Conservation (phyloP, 805 yeast species). For the Lipomyces oligophaga region DNA sequence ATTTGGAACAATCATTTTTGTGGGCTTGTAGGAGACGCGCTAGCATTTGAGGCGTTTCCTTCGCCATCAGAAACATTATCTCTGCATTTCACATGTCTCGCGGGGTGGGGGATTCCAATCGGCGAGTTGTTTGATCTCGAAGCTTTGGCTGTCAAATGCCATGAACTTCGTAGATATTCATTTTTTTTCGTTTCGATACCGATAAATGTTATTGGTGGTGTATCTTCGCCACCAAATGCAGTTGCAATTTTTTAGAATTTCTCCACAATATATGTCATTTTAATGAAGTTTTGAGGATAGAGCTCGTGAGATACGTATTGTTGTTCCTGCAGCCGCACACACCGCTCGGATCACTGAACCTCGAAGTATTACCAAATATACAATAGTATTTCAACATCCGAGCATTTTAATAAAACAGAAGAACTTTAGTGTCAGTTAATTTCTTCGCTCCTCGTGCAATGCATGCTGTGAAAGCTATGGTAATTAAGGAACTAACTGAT, state of each 20-base stretch:
- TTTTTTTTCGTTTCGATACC: slow-evolving; percentile 36
- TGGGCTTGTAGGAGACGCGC: slow-evolving; percentile 34
- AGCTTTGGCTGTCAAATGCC: slow-evolving; percentile 31
- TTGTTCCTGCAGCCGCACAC: too few relatives aligned
- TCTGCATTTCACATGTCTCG: slow-evolving; percentile 32
- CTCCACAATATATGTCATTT: too few relatives aligned
- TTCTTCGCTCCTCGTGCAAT: too few relatives aligned
- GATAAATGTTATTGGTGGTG: slow-evolving; percentile 35
- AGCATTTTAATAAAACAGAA: too few relatives aligned
- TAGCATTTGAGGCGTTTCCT: slow-evolving; percentile 31
- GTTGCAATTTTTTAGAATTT: slow-evolving; percentile 9
- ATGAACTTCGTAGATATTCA: slow-evolving; percentile 29
- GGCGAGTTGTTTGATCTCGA: slow-evolving; percentile 37
- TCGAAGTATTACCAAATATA: too few relatives aligned
- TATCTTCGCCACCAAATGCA: slow-evolving; percentile 42
- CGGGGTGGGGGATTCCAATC: slow-evolving; percentile 38
- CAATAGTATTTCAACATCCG: too few relatives aligned
- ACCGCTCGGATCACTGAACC: too few relatives aligned
- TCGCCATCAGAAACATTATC: not conserved
- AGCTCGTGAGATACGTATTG: too few relatives aligned
- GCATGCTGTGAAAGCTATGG: too few relatives aligned
- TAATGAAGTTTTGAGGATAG: too few relatives aligned
- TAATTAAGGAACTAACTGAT: too few relatives aligned
- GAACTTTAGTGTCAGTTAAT: too few relatives aligned
- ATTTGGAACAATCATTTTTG: slow-evolving; percentile 34